Percentiles rank a stretch among this genome's conserved stretches.
Evolutionary conservation across 495 filamentous ascomycete species (phyloP).

Genomic region (Melanomma pulvis-pyrius): DNA sequence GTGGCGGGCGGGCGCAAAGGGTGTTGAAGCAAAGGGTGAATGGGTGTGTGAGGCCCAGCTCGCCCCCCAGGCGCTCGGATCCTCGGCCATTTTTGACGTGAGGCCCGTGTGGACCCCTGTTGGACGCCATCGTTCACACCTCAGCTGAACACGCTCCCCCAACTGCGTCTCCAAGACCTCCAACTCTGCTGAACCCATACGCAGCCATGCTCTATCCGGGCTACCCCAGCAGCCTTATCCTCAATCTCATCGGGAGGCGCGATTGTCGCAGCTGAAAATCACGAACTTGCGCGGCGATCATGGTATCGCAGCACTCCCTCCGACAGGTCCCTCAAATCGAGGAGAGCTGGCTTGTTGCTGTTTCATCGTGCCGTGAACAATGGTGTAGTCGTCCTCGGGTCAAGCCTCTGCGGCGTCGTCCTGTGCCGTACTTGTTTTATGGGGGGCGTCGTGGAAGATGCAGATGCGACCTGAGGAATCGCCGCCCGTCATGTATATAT

Average conservation of each 20-base stretch:
- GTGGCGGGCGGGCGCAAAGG: constrained; percentile 1
- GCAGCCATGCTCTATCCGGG: constrained; percentile 21
- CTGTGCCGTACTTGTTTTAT: constrained; percentile 3
- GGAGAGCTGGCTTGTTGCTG: constrained; percentile 24
- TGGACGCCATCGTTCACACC: constrained; percentile 20
- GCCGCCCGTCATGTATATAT: constrained; percentile 28
- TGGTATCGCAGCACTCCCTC: constrained; percentile 21
- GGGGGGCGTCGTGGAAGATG: constrained; percentile 23
- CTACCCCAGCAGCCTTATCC: constrained; percentile 35
- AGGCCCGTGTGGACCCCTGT: not conserved
- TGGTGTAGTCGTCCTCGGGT: not conserved
- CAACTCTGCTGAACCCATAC: constrained; percentile 22
- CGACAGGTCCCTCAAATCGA: not conserved
- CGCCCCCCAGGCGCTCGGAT: constrained; percentile 13
- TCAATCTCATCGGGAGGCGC: constrained; percentile 29
- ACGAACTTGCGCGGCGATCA: constrained; percentile 29
- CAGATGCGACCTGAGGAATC: constrained; percentile 32
- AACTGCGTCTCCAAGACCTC: constrained; percentile 24
- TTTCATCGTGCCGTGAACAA: constrained; percentile 16
- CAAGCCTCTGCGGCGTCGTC: constrained; percentile 19
- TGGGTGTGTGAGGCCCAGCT: constrained; percentile 10
- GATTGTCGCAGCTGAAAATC: constrained; percentile 30
- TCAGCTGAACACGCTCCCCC: constrained; percentile 25
- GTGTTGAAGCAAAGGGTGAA: constrained; percentile 4
- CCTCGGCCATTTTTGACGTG: constrained; percentile 8